Evolutionary conservation across 2,329 filamentous ascomycete species (phyloP).

Genomic region (Stromatinia cepivora): DNA sequence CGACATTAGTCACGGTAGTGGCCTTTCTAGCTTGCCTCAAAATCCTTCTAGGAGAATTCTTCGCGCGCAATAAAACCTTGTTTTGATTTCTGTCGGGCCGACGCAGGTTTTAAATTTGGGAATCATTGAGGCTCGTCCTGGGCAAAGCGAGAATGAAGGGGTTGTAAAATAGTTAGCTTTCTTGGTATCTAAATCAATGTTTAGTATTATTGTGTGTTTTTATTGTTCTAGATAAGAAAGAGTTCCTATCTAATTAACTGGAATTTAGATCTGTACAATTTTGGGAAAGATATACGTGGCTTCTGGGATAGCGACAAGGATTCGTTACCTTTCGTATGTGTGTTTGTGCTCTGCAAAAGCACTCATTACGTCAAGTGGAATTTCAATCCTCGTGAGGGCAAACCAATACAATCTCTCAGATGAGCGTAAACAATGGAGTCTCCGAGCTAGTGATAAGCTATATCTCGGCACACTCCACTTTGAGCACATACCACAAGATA

Average conservation of each 20-base stretch:
- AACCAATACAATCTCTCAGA: conserved; percentile 1
- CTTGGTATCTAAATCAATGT: background rate
- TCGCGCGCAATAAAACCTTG: background rate
- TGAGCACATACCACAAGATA: no score
- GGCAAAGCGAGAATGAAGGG: conserved; percentile 9
- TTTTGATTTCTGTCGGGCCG: background rate
- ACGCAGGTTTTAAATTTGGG: background rate
- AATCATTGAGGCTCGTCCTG: background rate
- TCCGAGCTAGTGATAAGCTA: background rate
- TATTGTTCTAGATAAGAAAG: background rate
- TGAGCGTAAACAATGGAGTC: background rate
- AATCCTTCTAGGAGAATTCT: conserved; percentile 9
- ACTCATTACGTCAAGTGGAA: background rate
- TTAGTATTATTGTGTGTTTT: background rate
- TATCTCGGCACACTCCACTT: background rate
- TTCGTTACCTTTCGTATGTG: no score
- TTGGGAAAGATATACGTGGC: background rate
- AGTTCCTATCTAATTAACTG: background rate
- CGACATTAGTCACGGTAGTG: background rate
- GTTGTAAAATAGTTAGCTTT: background rate
- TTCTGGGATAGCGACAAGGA: background rate
- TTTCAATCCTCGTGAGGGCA: background rate
- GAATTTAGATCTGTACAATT: background rate
- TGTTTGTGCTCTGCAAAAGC: no score
- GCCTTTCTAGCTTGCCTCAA: background rate